Evolutionary conservation across 208 protist genomes (phyloP), one percentile per base, ranked within the genome.

Genomic region (Leishmania guyanensis): DNA sequence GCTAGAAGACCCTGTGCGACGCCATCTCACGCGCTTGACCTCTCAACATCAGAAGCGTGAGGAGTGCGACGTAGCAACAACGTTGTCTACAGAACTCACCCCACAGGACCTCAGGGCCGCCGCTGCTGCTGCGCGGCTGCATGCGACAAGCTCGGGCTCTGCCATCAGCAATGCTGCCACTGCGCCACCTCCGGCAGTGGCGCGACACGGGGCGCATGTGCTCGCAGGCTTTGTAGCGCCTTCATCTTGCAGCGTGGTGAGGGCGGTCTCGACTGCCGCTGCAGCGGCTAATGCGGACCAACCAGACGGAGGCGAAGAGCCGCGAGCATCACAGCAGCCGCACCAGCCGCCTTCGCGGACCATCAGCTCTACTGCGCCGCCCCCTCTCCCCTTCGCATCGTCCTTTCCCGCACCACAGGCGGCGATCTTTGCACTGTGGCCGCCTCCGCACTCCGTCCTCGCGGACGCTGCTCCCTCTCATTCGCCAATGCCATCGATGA

Each of bases 51-150:
- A 46, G 71, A 26, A 0, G 50, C 50, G 5, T 6, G 43, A 9
- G 48, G 50, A 0, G 29, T 22, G 3, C n/a, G 71, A 43, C n/a
- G 71, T 5, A 3, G 71, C n/a, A 43, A 26, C 48, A 20, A 2
- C 71, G 12, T n/a, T 26, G 29, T 75, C 71, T 20, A n/a, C 16
- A 39, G n/a, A 8, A 1, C 71, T 60, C 71, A 58, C 9, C n/a
- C 5, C 48, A 36, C n/a, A 60, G n/a, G 71, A 75, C 43, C 71
- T 75, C 50, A 26, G 50, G 36, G 36, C 36, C 36, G 36, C 36
- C 51, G 14, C n/a, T 36, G 51, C 71, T 20, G 46, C 71, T 54
- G 71, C 33, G 50, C 36, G 71, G 71, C 46, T 75, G 48, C 71
- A 50, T 29, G 29, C 71, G 29, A 46, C 29, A 14, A 39, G 51